Evolutionary conservation across 306 rosid species (phyloP), one percentile per base, ranked within the genome.

Genomic region (Cercis canadensis): DNA sequence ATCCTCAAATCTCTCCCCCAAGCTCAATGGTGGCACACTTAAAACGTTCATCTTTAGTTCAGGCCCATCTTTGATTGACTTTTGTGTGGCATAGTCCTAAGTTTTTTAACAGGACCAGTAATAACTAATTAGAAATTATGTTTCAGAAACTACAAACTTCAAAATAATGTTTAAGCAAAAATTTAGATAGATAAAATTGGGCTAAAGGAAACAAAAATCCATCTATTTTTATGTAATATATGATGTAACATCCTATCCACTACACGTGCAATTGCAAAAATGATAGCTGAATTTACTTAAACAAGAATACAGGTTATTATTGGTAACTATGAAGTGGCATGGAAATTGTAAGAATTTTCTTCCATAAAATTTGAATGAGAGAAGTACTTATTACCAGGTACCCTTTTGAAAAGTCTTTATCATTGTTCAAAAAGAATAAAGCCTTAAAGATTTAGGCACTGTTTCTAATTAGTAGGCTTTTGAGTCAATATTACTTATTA

Each of bases 1-100:
- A 70, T 93, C 96, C 72, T 88, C 96, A 87, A 93, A 93, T 76
- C 82, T 88, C 79, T 93, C 97, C 11, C 98, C 98, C 32, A 86
- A 79, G 81, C 82, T 77, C 84, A 93, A 78, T 16, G 98, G 97
- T 64, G 97, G 98, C 56, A 84, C 64, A 34, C 86, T 88, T 74
- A 90, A 83, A 73, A 80, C 40, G 69, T 65, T 87, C 71, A 53
- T 57, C 79, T 73, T 83, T 50, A 79, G 80, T 74, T 67, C 76
- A 36, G 61, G 24, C 32, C 72, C 80, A 72, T 76, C 84, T 47
- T 47, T 73, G 50, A 67, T 57, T 57, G 84, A 78, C 74, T 75
- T 80, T 72, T 39, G 81, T 51, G 65, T 62, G 46, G 80, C 63
- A 29, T 31, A 73, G 79, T 46, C 79, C 92, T 84, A 75, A 34